phyloP scores from a whole-genome alignment of 495 filamentous ascomycete genomes.

The Lentithecium fluviatile region DNA sequence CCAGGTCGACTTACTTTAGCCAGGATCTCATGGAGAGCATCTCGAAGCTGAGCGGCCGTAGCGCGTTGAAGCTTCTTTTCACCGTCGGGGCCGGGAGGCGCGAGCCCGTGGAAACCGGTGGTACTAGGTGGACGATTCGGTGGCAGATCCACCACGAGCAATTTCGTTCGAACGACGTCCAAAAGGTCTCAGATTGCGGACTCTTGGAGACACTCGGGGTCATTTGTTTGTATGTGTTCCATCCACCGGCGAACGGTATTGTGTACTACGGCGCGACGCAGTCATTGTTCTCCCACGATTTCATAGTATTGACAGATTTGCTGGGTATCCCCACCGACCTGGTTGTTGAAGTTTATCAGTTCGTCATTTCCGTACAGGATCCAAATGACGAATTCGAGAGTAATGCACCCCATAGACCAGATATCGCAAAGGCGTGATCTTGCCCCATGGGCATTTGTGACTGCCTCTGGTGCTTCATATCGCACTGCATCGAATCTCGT shows the following conservation, averaged over 20 bases:
- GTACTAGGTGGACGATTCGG: neutral
- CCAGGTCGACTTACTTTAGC: neutral
- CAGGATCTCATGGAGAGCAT: neutral
- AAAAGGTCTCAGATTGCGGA: neutral
- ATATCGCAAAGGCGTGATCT: neutral
- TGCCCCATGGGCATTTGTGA: neutral
- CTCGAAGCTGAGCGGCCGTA: neutral
- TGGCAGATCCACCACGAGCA: neutral
- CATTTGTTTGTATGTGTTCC: neutral
- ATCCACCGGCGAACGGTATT: neutral
- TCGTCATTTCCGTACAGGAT: constrained; percentile 1
- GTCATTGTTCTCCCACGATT: no score
- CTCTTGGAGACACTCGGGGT: neutral
- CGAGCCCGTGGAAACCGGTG: no score
- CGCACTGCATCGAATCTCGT: neutral
- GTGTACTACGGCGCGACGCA: neutral
- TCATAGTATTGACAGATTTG: neutral
- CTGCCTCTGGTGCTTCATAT: neutral
- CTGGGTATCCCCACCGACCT: neutral
- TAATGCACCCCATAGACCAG: constrained; percentile 11
- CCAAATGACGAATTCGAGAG: constrained; percentile 8
- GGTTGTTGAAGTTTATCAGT: neutral
- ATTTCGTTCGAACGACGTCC: neutral
- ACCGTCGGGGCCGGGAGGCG: neutral
- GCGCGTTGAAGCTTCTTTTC: neutral